phyloP scores from a whole-genome alignment of 176 grass and related monocot species.

The Aechmea fasciata region DNA sequence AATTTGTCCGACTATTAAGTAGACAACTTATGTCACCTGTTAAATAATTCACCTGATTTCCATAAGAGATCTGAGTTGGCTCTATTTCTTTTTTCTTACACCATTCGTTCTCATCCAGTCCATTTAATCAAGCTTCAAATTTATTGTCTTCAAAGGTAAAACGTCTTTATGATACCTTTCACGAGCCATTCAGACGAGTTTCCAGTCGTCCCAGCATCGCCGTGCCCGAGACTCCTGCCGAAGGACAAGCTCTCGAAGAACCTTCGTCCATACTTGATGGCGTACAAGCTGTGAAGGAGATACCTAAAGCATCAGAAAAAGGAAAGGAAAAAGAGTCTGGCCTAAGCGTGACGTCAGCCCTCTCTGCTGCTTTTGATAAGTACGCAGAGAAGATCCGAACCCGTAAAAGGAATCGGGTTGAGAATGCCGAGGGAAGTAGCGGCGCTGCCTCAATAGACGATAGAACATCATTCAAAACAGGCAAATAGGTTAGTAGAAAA shows the following conservation, averaged over 20 bases:
- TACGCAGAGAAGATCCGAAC: conserved; percentile 56
- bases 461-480: conserved; percentile 12
- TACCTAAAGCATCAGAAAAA: conserved; percentile 15
- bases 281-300: conserved; percentile 1
- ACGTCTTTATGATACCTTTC: conserved; percentile 80
- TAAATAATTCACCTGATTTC: too few relatives aligned
- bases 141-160: conserved; percentile 47
- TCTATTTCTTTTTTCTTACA: too few relatives aligned
- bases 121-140: background rate
- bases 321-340: conserved; percentile 43
- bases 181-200: conserved; percentile 76
- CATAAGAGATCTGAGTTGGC: too few relatives aligned
- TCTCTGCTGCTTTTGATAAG: conserved; percentile 63
- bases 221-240: conserved; percentile 48
- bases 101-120: background rate
- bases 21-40: too few relatives aligned
- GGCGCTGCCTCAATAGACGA: conserved; percentile 21
- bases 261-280: conserved; percentile 17
- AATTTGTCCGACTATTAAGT: too few relatives aligned
- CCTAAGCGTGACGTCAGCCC: conserved; percentile 47
- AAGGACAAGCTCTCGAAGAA: conserved; percentile 37
- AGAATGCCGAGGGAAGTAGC: conserved; percentile 22
- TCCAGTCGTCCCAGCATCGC: conserved; percentile 30
- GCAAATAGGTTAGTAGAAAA: background rate
- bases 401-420: conserved; percentile 15